Percentiles rank a stretch among this genome's conserved stretches.
These are phyloP conservation scores for Wickerhamiella sergipiensis DNA, from an alignment of 805 yeast species.

Conservation along the genomic window DNA sequence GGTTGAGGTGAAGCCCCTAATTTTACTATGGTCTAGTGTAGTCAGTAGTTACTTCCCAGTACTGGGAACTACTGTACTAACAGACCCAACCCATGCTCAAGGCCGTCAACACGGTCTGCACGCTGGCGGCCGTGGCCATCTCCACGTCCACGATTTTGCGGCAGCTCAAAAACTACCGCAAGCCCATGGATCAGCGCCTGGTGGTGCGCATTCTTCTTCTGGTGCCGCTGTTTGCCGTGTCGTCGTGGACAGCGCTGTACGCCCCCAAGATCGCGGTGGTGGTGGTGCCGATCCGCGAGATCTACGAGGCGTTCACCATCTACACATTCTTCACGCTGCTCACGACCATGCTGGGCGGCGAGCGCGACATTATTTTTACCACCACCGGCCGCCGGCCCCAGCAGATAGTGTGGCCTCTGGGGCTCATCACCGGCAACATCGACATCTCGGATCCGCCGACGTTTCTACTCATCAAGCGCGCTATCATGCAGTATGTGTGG, in stretches of 20 bases:
- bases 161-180: conserved; percentile 64
- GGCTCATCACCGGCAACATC: conserved; percentile 33
- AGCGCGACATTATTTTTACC: conserved; percentile 61
- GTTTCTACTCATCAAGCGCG: conserved; percentile 64
- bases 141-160: conserved; percentile 34
- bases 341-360: conserved; percentile 83
- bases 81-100: no score
- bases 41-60: no score
- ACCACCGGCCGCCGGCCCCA: conserved; percentile 63
- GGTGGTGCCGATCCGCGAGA: conserved; percentile 46
- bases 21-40: no score
- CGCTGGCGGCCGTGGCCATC: conserved; percentile 26
- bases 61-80: no score
- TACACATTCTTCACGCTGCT: conserved; percentile 81
- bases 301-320: conserved; percentile 91
- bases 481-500: conserved; percentile 91
- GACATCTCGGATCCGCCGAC: conserved; percentile 81
- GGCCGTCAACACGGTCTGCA: conserved; percentile 9
- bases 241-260: conserved; percentile 48
- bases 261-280: conserved; percentile 17
- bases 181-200: conserved; percentile 77
- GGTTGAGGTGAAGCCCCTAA: no score
- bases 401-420: conserved; percentile 39
- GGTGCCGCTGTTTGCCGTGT: conserved; percentile 65
- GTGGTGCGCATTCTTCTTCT: conserved; percentile 70